Evolutionary conservation across 1,139 yeast species (phyloP).

Genomic region (Geotrichum reessii): DNA sequence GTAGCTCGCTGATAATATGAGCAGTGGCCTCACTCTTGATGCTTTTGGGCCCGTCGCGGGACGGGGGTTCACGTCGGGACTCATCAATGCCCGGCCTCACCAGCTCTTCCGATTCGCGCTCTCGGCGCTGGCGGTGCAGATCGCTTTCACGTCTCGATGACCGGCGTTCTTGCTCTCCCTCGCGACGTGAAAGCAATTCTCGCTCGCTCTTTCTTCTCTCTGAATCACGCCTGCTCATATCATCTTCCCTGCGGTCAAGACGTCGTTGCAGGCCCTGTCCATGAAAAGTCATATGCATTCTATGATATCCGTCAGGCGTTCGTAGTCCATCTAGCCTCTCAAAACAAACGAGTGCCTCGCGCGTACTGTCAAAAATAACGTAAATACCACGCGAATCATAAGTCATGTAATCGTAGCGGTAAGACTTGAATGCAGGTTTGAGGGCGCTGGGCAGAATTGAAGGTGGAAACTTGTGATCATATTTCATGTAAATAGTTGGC

Average conservation of each 20-base stretch:
- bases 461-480: slow-evolving; percentile 3
- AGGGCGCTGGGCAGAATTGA: slow-evolving; percentile 12
- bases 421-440: slow-evolving; percentile 1
- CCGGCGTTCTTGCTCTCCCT: not conserved
- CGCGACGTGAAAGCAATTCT: not conserved
- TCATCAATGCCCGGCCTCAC: not conserved
- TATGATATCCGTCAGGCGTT: not conserved
- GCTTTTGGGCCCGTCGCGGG: slow-evolving; percentile 14
- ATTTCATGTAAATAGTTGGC: slow-evolving; percentile 8
- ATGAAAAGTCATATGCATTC: not conserved
- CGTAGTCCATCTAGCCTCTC: not conserved
- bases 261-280: slow-evolving; percentile 2
- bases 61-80: not conserved
- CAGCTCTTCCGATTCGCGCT: not conserved
- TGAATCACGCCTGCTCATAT: not conserved
- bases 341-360: not conserved
- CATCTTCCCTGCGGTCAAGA: not conserved
- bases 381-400: slow-evolving; percentile 63
- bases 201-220: not conserved
- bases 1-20: slow-evolving; percentile 58
- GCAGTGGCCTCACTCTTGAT: slow-evolving; percentile 53
- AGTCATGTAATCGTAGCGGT: slow-evolving; percentile 2
- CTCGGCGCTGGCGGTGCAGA: not conserved
- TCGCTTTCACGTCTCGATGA: not conserved
- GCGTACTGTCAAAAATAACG: slow-evolving; percentile 38